A percentile compares a stretch with the other conserved stretches of the same genome.
phyloP scores from a whole-genome alignment of 192 early-diverging fungal species.

The Obelidium mucronatum region DNA sequence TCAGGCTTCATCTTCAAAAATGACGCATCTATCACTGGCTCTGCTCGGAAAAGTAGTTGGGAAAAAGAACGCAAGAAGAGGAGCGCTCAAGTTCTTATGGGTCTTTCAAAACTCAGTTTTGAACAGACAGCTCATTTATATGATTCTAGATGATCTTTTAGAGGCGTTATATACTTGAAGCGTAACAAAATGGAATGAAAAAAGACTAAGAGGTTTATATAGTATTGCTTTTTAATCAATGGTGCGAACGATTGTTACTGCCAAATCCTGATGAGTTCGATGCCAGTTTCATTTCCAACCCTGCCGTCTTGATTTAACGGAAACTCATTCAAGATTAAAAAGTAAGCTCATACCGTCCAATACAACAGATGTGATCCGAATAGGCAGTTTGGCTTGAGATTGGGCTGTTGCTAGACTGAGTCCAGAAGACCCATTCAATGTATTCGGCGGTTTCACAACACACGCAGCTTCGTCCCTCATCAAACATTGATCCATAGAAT shows the following conservation, averaged over 20 bases:
- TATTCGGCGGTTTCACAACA: slow-evolving; percentile 32
- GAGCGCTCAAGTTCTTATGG: slow-evolving; percentile 72
- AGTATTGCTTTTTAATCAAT: too few relatives aligned
- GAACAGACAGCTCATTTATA: slow-evolving; percentile 83
- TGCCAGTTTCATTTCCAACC: slow-evolving; percentile 57
- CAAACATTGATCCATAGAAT: slow-evolving; percentile 54
- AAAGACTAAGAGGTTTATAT: too few relatives aligned
- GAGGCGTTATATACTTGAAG: slow-evolving; percentile 63
- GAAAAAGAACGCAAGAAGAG: slow-evolving; percentile 76
- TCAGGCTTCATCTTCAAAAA: slow-evolving; percentile 32
- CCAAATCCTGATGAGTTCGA: slow-evolving; percentile 44
- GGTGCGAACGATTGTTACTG: slow-evolving; percentile 3
- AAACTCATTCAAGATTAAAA: neutral
- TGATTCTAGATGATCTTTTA: slow-evolving; percentile 77
- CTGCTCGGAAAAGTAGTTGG: slow-evolving; percentile 83
- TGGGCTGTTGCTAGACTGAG: neutral
- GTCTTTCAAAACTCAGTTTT: slow-evolving; percentile 78
- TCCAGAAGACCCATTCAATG: slow-evolving; percentile 7
- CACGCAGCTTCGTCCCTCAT: slow-evolving; percentile 40
- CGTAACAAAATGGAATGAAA: neutral
- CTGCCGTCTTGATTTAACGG: too few relatives aligned
- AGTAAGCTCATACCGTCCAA: slow-evolving; percentile 53
- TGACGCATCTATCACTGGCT: slow-evolving; percentile 49
- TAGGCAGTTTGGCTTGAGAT: slow-evolving; percentile 49
- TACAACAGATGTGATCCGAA: slow-evolving; percentile 64